Evolutionary conservation across 208 protist species (phyloP).

Genomic region (Wallacemonas sp.): DNA sequence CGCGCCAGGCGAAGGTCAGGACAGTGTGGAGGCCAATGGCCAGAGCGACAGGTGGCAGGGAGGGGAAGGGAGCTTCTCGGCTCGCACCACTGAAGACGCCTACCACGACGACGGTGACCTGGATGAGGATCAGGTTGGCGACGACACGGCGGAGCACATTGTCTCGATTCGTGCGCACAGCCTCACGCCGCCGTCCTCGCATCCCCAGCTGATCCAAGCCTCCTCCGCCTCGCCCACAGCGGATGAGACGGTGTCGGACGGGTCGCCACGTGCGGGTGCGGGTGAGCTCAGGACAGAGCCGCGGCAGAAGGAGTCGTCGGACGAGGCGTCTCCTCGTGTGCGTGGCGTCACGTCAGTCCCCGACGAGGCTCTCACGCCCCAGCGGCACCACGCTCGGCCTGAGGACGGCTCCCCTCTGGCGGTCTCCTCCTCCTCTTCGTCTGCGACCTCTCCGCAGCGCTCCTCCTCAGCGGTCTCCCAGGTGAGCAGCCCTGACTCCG

Average conservation of each 20-base stretch:
- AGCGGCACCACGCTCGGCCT: background rate
- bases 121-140: background rate
- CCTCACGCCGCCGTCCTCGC: background rate
- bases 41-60: background rate
- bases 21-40: too few species aligned
- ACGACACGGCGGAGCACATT: conserved; percentile 8
- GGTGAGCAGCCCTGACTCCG: background rate
- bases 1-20: too few species aligned
- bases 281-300: too few species aligned
- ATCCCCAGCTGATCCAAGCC: too few species aligned
- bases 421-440: background rate
- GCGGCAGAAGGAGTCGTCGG: too few species aligned
- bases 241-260: too few species aligned
- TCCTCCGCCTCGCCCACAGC: too few species aligned
- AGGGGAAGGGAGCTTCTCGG: background rate
- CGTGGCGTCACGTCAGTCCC: too few species aligned
- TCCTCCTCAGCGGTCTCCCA: background rate
- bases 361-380: background rate
- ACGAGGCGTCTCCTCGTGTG: too few species aligned
- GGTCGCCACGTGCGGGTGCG: too few species aligned
- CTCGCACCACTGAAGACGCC: background rate
- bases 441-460: too few species aligned
- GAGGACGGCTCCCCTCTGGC: background rate
- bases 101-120: background rate
- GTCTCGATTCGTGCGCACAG: background rate